These are phyloP conservation scores for Globisporangium paddicum DNA, from an alignment of 352 stramenopile genomes.

Conservation along the genomic window DNA sequence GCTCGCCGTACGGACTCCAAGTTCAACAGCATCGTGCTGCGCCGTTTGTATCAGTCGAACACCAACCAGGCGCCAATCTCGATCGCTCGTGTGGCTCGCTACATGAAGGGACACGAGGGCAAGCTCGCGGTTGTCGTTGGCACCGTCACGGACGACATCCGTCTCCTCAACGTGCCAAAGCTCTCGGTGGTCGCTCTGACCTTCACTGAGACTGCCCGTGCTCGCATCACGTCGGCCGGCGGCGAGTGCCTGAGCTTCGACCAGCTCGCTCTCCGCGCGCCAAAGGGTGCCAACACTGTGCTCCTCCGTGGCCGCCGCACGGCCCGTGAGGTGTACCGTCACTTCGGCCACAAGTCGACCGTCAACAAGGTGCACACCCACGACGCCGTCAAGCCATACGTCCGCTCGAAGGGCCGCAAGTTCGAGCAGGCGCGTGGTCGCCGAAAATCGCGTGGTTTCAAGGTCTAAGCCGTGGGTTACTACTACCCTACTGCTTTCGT, in stretches of 20 bases:
- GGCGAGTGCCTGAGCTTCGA: slow-evolving; percentile 99
- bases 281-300: slow-evolving; percentile 98
- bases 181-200: slow-evolving; percentile 95
- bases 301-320: slow-evolving; percentile 97
- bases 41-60: slow-evolving; percentile 99
- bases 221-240: slow-evolving; percentile 96
- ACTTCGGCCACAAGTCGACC: slow-evolving; percentile 98
- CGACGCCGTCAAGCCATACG: slow-evolving; percentile 98
- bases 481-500: slow-evolving; percentile 6
- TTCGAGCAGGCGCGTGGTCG: slow-evolving; percentile 99
- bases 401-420: slow-evolving; percentile 98
- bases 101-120: slow-evolving; percentile 98
- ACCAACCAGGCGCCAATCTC: slow-evolving; percentile 98
- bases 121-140: slow-evolving; percentile 98
- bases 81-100: slow-evolving; percentile 93
- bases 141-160: slow-evolving; percentile 99
- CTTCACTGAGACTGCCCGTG: slow-evolving; percentile 98
- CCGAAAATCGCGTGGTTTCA: slow-evolving; percentile 98
- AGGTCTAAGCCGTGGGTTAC: slow-evolving; percentile 91
- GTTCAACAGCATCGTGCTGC: slow-evolving; percentile 98
- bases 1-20: slow-evolving; percentile 97
- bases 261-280: slow-evolving; percentile 96
- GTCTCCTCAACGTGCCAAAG: slow-evolving; percentile 96
- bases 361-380: slow-evolving; percentile 98
- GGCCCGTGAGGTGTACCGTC: slow-evolving; percentile 95